Percentiles rank a stretch among this genome's conserved stretches.
phyloP scores from a whole-genome alignment of 768 basidiomycete species.

The Scleroderma citrinum region DNA sequence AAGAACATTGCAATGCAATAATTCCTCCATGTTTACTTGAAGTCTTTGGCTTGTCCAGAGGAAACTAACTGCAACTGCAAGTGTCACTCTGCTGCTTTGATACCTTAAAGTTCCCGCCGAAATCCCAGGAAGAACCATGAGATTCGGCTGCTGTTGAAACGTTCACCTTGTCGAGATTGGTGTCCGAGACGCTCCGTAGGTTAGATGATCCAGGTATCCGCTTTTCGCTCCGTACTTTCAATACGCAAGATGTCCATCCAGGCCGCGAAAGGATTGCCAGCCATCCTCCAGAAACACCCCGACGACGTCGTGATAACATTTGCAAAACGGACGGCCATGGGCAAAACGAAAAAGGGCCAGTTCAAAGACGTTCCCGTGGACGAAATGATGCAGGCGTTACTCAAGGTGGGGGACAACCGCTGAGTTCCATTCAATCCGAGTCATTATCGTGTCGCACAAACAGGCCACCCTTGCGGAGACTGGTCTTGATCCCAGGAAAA shows the following conservation, averaged over 20 bases:
- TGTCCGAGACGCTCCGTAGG: neutral
- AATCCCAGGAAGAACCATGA: too few relatives aligned
- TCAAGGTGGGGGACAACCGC: constrained; percentile 49
- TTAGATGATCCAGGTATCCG: constrained; percentile 13
- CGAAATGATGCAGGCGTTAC: constrained; percentile 75
- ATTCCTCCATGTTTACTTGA: too few relatives aligned
- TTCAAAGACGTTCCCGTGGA: constrained; percentile 86
- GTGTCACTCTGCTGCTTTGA: too few relatives aligned
- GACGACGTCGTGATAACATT: constrained; percentile 90
- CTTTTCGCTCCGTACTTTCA: constrained; percentile 8
- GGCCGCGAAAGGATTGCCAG: constrained; percentile 35
- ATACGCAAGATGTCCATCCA: constrained; percentile 32
- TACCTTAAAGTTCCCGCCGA: too few relatives aligned
- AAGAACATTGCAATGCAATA: too few relatives aligned
- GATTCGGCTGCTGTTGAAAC: too few relatives aligned
- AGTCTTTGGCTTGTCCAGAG: too few relatives aligned
- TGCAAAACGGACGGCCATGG: constrained; percentile 85
- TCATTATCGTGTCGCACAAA: neutral
- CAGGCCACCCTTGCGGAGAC: constrained; percentile 66
- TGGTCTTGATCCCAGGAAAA: constrained; percentile 58
- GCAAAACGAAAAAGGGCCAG: constrained; percentile 85
- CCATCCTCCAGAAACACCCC: constrained; percentile 61
- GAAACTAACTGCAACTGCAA: too few relatives aligned
- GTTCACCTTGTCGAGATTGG: too few relatives aligned
- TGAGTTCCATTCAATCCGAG: neutral